phyloP scores from a whole-genome alignment of 371 early-diverging fungal species.

The Syncephalis plumigaleata region DNA sequence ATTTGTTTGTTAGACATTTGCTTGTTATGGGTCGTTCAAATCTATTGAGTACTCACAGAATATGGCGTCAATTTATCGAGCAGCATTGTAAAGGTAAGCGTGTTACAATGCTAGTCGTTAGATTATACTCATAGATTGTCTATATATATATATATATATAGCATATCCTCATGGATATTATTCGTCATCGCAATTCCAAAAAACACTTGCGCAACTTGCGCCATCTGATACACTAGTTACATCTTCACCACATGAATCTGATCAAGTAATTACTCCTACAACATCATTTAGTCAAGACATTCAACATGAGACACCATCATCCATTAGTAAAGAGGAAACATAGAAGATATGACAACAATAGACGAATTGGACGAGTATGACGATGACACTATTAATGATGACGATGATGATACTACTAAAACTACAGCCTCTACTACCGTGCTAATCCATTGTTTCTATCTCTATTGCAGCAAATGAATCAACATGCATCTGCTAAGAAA shows the following conservation, averaged over 20 bases:
- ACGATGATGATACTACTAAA: not conserved
- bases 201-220: no score
- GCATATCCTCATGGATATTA: no score
- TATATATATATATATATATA: no score
- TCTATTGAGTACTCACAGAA: not conserved
- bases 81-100: not conserved
- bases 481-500: not conserved
- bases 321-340: no score
- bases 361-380: no score
- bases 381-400: no score
- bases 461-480: not conserved
- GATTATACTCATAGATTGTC: not conserved
- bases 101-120: not conserved
- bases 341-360: not conserved
- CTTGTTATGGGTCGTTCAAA: conserved; percentile 24
- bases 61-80: not conserved
- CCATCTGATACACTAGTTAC: no score
- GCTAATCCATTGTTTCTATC: not conserved
- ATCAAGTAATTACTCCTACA: not conserved
- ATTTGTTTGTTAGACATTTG: conserved; percentile 18
- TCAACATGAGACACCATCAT: no score
- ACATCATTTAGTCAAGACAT: no score
- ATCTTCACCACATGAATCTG: not conserved
- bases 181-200: no score
- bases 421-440: not conserved